Evolutionary conservation across 2,329 filamentous ascomycete genomes (phyloP).

Genomic region (Phoma sp.): DNA sequence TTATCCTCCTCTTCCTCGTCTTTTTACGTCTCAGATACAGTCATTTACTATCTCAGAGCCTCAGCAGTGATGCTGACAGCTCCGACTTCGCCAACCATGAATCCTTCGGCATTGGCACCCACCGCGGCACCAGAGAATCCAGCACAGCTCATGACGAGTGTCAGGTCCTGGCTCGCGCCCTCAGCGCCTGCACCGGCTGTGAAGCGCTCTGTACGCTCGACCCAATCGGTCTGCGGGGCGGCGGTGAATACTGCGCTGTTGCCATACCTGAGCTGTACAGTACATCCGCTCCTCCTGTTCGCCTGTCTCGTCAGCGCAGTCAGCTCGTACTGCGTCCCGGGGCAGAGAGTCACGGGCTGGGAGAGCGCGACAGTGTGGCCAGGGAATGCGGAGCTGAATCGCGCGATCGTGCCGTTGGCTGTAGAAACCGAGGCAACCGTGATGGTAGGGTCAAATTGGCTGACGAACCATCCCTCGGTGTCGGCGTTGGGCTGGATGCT

Average conservation of each 20-base stretch:
- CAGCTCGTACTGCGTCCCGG: conserved; percentile 32
- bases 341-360: conserved; percentile 39
- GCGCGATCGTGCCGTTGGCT: conserved; percentile 25
- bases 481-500: conserved; percentile 20
- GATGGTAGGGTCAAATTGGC: conserved; percentile 25
- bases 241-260: conserved; percentile 22
- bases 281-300: conserved; percentile 28
- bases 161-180: conserved; percentile 33
- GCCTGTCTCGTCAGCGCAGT: conserved; percentile 22
- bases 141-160: conserved; percentile 28
- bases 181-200: conserved; percentile 25
- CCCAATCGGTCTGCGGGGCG: conserved; percentile 26
- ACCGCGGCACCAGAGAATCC: conserved; percentile 26
- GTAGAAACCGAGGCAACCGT: conserved; percentile 21
- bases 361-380: conserved; percentile 28
- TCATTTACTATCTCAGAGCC: not conserved
- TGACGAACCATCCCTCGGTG: conserved; percentile 32
- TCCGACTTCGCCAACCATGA: conserved; percentile 22
- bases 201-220: conserved; percentile 20
- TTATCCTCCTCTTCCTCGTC: conserved; percentile 1
- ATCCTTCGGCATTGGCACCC: conserved; percentile 25
- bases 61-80: conserved; percentile 7
- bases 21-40: not conserved
- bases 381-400: conserved; percentile 32
- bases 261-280: conserved; percentile 26